phyloP scores from a whole-genome alignment of 2,329 filamentous ascomycete species.

The Fonsecaea pedrosoi region DNA sequence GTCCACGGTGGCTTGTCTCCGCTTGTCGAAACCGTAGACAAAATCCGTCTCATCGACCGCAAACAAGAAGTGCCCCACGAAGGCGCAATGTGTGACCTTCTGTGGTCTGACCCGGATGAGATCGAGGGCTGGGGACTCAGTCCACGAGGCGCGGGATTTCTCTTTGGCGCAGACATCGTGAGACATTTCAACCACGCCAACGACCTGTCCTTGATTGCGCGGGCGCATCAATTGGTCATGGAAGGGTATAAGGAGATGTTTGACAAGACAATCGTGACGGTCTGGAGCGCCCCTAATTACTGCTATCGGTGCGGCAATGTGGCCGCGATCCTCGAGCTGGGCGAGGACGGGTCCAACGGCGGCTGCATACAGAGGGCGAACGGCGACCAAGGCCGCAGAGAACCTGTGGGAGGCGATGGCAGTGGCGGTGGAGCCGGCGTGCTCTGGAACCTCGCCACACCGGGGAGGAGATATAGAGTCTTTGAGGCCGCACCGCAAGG shows the following conservation, averaged over 20 bases:
- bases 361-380: conserved; percentile 52
- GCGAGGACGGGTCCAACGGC: conserved; percentile 63
- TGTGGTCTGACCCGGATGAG: conserved; percentile 98
- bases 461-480: conserved; percentile 87
- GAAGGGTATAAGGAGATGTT: conserved; percentile 99
- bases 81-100: conserved; percentile 96
- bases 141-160: conserved; percentile 90
- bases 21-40: conserved; percentile 90
- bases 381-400: conserved; percentile 51
- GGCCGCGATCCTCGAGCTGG: conserved; percentile 89
- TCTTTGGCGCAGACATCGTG: conserved; percentile 95
- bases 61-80: conserved; percentile 99
- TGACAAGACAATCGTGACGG: conserved; percentile 90
- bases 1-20: conserved; percentile 94
- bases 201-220: conserved; percentile 86
- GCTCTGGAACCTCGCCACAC: conserved; percentile 60
- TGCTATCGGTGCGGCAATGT: conserved; percentile 97
- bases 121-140: conserved; percentile 97
- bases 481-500: conserved; percentile 98
- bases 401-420: conserved; percentile 43
- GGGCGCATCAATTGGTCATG: conserved; percentile 98
- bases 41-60: conserved; percentile 90
- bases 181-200: conserved; percentile 95
- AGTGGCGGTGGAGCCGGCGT: conserved; percentile 32
- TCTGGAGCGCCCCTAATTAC: conserved; percentile 98